Conservation (phyloP, 345 rosid genomes). For the Citrus trifoliata region DNA sequence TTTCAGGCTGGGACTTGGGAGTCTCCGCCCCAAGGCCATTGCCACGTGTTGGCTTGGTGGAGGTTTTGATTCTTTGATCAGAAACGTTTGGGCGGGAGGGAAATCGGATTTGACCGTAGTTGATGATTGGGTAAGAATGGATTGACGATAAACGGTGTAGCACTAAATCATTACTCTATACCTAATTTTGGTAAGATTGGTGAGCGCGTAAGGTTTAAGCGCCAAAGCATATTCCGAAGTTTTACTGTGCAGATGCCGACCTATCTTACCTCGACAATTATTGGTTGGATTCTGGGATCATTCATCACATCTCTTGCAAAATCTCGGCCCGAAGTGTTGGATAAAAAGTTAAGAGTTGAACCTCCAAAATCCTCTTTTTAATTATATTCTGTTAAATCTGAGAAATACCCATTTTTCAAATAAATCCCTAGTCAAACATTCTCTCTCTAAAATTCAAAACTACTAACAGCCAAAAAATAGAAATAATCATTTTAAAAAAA, state of each 20-base stretch:
- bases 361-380: no score
- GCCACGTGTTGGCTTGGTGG: neutral
- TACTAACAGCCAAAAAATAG: no score
- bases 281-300: neutral
- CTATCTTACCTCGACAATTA: neutral
- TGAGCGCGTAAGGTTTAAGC: neutral
- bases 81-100: no score
- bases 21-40: constrained; percentile 17
- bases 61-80: neutral
- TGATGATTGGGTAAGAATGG: neutral
- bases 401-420: no score
- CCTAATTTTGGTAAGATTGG: neutral
- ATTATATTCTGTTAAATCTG: no score
- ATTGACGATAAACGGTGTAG: neutral
- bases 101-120: no score
- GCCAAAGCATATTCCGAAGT: constrained; percentile 3
- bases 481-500: no score
- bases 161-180: neutral
- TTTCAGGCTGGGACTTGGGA: constrained; percentile 6
- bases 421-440: no score
- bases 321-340: neutral
- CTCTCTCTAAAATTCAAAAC: no score
- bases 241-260: neutral
- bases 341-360: no score
- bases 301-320: neutral